These are phyloP conservation scores for Cymbopogon citratus DNA, from an alignment of 176 grass and related monocot species.

Conservation along the genomic window DNA sequence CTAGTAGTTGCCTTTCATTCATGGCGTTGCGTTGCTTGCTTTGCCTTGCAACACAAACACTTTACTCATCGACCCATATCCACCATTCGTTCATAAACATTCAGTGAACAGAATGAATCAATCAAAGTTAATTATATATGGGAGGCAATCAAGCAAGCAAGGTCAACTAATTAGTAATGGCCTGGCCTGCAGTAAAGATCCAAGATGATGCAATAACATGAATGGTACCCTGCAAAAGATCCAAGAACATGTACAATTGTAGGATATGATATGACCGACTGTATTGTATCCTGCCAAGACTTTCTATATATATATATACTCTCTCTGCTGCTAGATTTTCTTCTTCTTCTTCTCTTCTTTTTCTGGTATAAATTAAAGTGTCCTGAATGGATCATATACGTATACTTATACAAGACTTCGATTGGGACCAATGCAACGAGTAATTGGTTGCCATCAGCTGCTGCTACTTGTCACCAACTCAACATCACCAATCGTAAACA, in stretches of 20 bases:
- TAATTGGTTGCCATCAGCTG: not conserved
- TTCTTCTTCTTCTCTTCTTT: not conserved
- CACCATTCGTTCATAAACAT: not conserved
- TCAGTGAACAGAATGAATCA: not conserved
- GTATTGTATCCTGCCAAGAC: not conserved
- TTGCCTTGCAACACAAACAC: not conserved
- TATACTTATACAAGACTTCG: conserved; percentile 6
- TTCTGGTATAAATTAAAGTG: not conserved
- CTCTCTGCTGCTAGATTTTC: not conserved
- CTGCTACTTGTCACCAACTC: not conserved
- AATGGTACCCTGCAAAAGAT: not conserved
- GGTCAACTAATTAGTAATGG: not conserved
- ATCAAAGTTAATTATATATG: not conserved
- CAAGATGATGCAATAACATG: not conserved
- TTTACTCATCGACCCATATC: too few relatives aligned
- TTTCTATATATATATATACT: not conserved
- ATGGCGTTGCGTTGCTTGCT: not conserved
- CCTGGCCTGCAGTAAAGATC: not conserved
- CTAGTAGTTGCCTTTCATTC: too few relatives aligned
- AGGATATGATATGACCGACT: not conserved
- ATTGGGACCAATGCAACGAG: conserved; percentile 1
- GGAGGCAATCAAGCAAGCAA: not conserved
- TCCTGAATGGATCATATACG: not conserved
- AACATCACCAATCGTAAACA: conserved; percentile 12
- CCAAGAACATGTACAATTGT: not conserved